Evolutionary conservation across 495 filamentous ascomycete genomes (phyloP).

Genomic region (Tetracladium setigerum): DNA sequence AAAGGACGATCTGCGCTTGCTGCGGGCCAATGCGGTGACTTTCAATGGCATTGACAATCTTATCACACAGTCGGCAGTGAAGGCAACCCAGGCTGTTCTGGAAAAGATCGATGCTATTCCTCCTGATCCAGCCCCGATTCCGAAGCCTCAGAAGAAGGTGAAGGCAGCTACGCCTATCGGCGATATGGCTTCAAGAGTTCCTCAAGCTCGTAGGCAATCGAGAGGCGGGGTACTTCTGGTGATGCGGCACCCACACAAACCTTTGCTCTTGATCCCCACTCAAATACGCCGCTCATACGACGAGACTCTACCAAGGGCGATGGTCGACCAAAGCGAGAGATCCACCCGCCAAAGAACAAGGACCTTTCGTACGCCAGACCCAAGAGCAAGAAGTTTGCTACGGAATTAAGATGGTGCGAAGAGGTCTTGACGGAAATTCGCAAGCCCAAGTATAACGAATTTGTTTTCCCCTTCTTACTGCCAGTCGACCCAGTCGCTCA

Average conservation of each 20-base stretch:
- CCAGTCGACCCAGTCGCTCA: conserved; percentile 92
- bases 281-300: conserved; percentile 86
- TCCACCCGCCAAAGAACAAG: conserved; percentile 80
- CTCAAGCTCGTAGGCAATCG: conserved; percentile 30
- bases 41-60: conserved; percentile 80
- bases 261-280: conserved; percentile 68
- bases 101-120: conserved; percentile 13
- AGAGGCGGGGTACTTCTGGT: conserved; percentile 23
- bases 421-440: conserved; percentile 69
- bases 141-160: conserved; percentile 18
- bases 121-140: neutral
- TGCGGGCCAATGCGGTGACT: conserved; percentile 63
- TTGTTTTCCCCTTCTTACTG: conserved; percentile 62
- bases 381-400: conserved; percentile 86
- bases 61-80: conserved; percentile 51
- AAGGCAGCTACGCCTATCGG: conserved; percentile 43
- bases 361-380: conserved; percentile 79
- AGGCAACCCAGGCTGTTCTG: conserved; percentile 11
- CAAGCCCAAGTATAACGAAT: conserved; percentile 58
- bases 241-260: conserved; percentile 33
- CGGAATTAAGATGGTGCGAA: conserved; percentile 86
- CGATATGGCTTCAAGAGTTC: conserved; percentile 25
- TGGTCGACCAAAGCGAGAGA: conserved; percentile 84
- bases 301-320: conserved; percentile 73
- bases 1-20: conserved; percentile 60